A percentile compares a stretch with the other conserved stretches of the same genome.
These are phyloP conservation scores for Penicillium janthinellum DNA, from an alignment of 2,329 filamentous ascomycete genomes.

Conservation along the genomic window DNA sequence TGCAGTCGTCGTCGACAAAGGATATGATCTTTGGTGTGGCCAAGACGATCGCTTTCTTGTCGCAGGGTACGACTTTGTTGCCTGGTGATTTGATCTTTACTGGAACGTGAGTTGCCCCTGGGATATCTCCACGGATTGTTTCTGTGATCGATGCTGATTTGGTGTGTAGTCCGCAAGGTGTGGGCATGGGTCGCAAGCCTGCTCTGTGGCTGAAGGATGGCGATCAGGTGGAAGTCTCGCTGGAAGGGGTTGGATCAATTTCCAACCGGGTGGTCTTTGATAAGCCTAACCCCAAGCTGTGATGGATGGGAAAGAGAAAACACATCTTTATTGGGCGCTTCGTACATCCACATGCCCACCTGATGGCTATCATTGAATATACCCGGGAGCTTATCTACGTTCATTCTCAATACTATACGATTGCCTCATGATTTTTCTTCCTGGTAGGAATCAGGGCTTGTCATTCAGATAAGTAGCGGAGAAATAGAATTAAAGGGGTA, in stretches of 20 bases:
- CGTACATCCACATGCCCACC: background rate
- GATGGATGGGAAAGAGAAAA: constrained; percentile 11
- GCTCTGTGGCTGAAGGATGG: constrained; percentile 70
- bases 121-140: background rate
- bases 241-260: constrained; percentile 66
- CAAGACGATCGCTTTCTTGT: constrained; percentile 50
- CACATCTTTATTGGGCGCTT: background rate
- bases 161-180: constrained; percentile 61
- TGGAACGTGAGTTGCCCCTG: constrained; percentile 44
- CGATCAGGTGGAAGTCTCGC: constrained; percentile 68
- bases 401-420: background rate
- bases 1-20: constrained; percentile 53
- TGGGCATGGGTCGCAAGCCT: constrained; percentile 69
- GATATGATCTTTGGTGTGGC: constrained; percentile 54
- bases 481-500: constrained; percentile 29
- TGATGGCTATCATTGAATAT: constrained; percentile 2
- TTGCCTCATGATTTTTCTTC: background rate
- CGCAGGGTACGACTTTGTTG: constrained; percentile 45
- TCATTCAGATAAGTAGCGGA: constrained; percentile 32
- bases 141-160: background rate
- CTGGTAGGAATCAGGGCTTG: constrained; percentile 8
- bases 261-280: constrained; percentile 47
- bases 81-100: constrained; percentile 48
- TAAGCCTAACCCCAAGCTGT: constrained; percentile 44
- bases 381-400: background rate